Conservation (phyloP, 2,329 filamentous ascomycete genomes). For the Lecanicillium sp. region DNA sequence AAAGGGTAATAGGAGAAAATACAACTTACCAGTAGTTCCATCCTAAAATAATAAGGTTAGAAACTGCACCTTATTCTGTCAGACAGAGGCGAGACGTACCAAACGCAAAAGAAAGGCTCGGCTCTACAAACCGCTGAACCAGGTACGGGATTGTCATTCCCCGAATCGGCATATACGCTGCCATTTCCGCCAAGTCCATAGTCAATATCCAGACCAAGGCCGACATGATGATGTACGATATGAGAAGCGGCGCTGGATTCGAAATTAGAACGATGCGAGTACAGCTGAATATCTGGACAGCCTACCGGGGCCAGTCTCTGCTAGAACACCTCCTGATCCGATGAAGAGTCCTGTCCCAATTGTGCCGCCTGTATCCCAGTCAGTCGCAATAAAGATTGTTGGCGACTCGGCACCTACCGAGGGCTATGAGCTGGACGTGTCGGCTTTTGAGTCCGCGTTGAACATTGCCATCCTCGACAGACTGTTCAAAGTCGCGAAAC, state of each 20-base stretch:
- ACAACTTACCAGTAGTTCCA: constrained; percentile 31
- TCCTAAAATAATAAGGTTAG: constrained; percentile 20
- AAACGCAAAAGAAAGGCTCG: constrained; percentile 43
- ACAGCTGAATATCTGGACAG: background rate
- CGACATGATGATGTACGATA: constrained; percentile 30
- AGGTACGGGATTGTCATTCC: constrained; percentile 35
- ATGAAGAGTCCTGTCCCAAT: constrained; percentile 29
- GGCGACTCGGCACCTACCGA: constrained; percentile 1
- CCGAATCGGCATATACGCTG: constrained; percentile 42
- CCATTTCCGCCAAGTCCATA: constrained; percentile 42
- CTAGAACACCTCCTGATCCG: constrained; percentile 28
- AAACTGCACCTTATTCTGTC: background rate
- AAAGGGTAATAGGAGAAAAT: background rate
- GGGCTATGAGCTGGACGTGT: constrained; percentile 11
- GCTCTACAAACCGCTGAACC: constrained; percentile 42
- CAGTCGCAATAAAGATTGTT: background rate
- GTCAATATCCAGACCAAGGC: constrained; percentile 28
- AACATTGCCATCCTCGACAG: constrained; percentile 6
- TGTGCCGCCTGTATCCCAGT: constrained; percentile 7
- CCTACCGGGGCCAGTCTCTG: constrained; percentile 23
- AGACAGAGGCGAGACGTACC: background rate
- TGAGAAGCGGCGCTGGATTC: constrained; percentile 19
- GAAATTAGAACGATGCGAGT: constrained; percentile 14
- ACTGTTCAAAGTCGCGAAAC: constrained; percentile 5
- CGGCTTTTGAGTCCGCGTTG: constrained; percentile 10